These are phyloP conservation scores for Magnolia sinica DNA, from an alignment of 164 flowering plant species.

Conservation along the genomic window DNA sequence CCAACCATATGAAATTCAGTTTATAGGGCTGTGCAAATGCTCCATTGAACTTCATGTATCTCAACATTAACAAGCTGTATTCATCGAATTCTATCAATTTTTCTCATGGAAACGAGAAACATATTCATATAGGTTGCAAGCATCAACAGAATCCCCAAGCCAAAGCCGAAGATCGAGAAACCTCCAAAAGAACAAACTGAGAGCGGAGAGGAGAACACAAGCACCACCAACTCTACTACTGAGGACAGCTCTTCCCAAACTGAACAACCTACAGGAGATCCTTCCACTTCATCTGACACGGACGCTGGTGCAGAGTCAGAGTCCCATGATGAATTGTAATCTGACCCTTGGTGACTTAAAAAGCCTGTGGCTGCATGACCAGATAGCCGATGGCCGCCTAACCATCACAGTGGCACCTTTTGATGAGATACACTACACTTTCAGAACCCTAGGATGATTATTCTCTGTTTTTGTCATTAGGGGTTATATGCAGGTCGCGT, in stretches of 20 bases:
- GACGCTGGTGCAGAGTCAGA: not conserved
- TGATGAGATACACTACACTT: not conserved
- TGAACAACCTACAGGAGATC: conserved; percentile 14
- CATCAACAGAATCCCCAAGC: conserved; percentile 80
- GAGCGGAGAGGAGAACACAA: conserved; percentile 17
- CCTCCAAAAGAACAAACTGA: conserved; percentile 61
- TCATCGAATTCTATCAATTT: no score
- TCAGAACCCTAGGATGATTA: not conserved
- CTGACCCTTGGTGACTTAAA: no score
- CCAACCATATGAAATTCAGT: no score
- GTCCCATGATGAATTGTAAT: conserved; percentile 31
- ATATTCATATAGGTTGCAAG: conserved; percentile 48
- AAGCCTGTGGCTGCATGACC: not conserved
- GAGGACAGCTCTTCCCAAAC: conserved; percentile 19
- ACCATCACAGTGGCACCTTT: not conserved
- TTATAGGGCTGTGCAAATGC: no score
- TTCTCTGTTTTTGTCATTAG: not conserved
- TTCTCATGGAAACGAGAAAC: no score
- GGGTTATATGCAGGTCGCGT: not conserved
- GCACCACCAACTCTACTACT: conserved; percentile 14
- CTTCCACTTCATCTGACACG: not conserved
- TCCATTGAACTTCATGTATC: no score
- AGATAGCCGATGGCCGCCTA: not conserved
- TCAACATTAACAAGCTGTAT: no score
- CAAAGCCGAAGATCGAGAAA: conserved; percentile 88